Evolutionary conservation across 257 asterid genomes (phyloP), one percentile per base, ranked within the genome.

Genomic region (Nicotiana obtusifolia): DNA sequence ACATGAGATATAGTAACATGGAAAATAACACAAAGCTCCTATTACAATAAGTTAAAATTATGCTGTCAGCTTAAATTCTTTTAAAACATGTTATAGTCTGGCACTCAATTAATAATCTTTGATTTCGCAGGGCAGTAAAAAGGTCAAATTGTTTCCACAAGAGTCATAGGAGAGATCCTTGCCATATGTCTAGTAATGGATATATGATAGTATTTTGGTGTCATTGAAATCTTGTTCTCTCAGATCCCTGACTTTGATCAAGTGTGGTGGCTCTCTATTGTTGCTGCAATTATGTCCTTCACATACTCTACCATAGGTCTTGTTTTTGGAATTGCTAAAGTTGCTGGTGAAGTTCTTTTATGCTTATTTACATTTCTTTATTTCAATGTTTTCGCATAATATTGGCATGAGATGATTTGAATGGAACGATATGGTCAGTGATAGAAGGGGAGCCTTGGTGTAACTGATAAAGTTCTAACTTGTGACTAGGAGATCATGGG

Each of bases 181-280:
- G 91, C 35, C 85, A 84, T 24, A 80, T 84, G 86, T 86, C 90
- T 7, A 86, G 91, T 80, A 86, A 85, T n/a, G 84, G 86, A 57
- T 88, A 85, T 61, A 90, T 90, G 91, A 87, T 89, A 61, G 60
- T 89, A 77, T 90, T 90, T 90, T 71, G 92, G 90, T 68, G 30
- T 87, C 64, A 77, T 78, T 3, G 87, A 88, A 65, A 86, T 88
- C 49, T 13, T 89, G 7, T 89, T 89, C 66, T 88, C 90, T 16
- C 91, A 89, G 33, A 91, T 89, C 53, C 94, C 94, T 1, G 87
- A 89, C 60, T 84, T 90, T 54, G 91, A 87, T 69, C 91, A 85
- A 73, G 84, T 87, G 14, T 86, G 92, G 87, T 90, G 91, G 91
- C 88, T 90, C 49, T 90, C 91, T 78, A 82, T 85, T 26, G 89